phyloP scores from a whole-genome alignment of 129 eudicot genomes.

The Oenanthe sinensis region DNA sequence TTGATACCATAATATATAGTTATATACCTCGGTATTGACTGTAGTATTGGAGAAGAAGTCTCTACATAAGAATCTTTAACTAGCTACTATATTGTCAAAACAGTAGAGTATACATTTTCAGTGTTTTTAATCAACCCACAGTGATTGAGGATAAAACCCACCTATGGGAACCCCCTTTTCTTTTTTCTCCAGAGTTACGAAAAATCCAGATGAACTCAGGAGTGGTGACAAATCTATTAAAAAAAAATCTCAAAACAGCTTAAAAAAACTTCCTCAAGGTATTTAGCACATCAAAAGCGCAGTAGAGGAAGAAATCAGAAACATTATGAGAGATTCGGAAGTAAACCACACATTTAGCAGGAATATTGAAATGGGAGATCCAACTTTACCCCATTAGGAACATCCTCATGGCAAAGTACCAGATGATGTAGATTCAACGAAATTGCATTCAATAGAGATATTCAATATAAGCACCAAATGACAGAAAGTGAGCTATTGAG shows the following conservation, averaged over 20 bases:
- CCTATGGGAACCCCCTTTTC: background rate
- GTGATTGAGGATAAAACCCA: background rate
- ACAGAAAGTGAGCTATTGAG: background rate
- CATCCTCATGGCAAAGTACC: background rate
- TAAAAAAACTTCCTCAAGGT: background rate
- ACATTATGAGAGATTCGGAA: background rate
- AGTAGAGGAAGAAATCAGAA: background rate
- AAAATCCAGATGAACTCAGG: background rate
- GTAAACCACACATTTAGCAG: background rate
- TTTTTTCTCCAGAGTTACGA: background rate
- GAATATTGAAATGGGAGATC: background rate
- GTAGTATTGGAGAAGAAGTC: background rate
- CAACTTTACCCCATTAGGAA: background rate
- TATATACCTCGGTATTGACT: slow-evolving; percentile 1
- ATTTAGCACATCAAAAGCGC: background rate
- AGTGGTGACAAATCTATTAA: background rate
- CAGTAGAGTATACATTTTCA: background rate
- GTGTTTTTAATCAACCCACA: background rate
- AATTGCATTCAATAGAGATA: background rate
- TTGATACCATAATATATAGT: background rate
- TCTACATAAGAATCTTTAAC: background rate
- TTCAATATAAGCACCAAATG: background rate
- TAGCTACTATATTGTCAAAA: background rate
- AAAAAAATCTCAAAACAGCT: background rate
- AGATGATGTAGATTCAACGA: background rate